Conservation (phyloP, 805 yeast genomes). For the Cyberlindnera euphorbiiphila region DNA sequence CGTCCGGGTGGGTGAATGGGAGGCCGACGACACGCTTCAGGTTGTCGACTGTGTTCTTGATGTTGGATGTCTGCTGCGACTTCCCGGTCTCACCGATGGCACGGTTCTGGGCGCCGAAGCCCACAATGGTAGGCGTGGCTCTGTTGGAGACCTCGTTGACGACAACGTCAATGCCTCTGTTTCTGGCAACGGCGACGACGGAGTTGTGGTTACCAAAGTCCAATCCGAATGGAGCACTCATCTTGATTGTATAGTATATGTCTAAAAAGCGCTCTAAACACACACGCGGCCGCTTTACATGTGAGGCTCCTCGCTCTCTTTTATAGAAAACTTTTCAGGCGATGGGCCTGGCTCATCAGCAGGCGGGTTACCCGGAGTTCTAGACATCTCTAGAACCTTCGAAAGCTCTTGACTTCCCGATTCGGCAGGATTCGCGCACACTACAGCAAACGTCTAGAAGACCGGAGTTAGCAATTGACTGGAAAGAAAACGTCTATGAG, state of each 20-base stretch:
- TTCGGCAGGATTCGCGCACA: slow-evolving; percentile 4
- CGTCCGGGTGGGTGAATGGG: slow-evolving; percentile 68
- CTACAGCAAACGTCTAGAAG: neutral
- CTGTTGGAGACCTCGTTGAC: slow-evolving; percentile 99
- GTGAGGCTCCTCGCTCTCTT: slow-evolving; percentile 1
- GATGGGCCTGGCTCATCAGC: slow-evolving; percentile 5
- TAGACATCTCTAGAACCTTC: slow-evolving; percentile 11
- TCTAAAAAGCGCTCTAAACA: too few relatives aligned
- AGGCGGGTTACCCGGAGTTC: slow-evolving; percentile 1
- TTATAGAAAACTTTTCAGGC: slow-evolving; percentile 13
- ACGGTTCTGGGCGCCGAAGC: slow-evolving; percentile 87
- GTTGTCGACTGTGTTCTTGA: slow-evolving; percentile 94
- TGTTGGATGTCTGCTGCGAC: slow-evolving; percentile 93
- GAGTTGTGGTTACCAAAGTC: slow-evolving; percentile 95
- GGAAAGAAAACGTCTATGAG: too few relatives aligned
- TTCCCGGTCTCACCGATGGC: slow-evolving; percentile 94
- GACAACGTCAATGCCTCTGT: slow-evolving; percentile 97
- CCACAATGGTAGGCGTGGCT: slow-evolving; percentile 88
- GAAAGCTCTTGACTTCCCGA: slow-evolving; percentile 5
- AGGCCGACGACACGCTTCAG: slow-evolving; percentile 91
- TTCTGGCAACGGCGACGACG: slow-evolving; percentile 94
- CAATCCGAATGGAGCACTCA: slow-evolving; percentile 96
- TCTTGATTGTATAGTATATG: slow-evolving; percentile 26
- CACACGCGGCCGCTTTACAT: too few relatives aligned
- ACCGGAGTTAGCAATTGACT: too few relatives aligned